phyloP scores from a whole-genome alignment of 2,329 filamentous ascomycete species.

The Parafenestella ontariensis region DNA sequence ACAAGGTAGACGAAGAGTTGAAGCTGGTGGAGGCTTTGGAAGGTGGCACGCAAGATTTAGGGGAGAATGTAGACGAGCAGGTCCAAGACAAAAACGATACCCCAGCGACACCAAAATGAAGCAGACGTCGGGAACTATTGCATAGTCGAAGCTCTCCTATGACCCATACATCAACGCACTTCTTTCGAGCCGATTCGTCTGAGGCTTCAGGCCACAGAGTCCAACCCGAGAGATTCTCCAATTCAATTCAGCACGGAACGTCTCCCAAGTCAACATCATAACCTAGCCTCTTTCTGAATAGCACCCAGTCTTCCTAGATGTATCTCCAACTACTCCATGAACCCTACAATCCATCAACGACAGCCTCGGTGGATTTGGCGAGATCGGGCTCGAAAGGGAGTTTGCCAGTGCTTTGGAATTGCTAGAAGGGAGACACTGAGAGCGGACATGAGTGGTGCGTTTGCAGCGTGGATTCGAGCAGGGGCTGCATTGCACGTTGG shows the following conservation, averaged over 20 bases:
- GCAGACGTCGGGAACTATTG: neutral
- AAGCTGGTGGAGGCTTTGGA: conserved; percentile 35
- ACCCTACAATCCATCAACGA: too few species aligned
- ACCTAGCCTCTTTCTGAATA: too few species aligned
- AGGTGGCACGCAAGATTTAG: conserved; percentile 22
- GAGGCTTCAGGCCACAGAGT: neutral
- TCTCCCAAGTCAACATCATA: too few species aligned
- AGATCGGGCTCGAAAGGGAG: too few species aligned
- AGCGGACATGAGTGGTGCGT: too few species aligned
- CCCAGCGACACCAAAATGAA: conserved; percentile 12
- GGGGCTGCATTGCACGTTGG: too few species aligned
- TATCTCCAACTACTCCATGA: too few species aligned
- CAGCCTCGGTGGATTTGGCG: too few species aligned
- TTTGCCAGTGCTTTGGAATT: too few species aligned
- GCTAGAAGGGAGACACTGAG: too few species aligned
- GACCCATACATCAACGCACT: neutral
- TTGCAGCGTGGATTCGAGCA: too few species aligned
- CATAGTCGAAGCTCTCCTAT: neutral
- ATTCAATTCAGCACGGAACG: neutral
- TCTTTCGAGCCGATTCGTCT: neutral
- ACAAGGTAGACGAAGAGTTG: conserved; percentile 55
- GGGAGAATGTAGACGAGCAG: conserved; percentile 20
- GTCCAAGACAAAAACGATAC: conserved; percentile 7
- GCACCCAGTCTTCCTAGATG: too few species aligned
- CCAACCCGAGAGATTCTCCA: neutral